Evolutionary conservation across 163 green algal genomes (phyloP).

Genomic region (Scenedesmus sp.): DNA sequence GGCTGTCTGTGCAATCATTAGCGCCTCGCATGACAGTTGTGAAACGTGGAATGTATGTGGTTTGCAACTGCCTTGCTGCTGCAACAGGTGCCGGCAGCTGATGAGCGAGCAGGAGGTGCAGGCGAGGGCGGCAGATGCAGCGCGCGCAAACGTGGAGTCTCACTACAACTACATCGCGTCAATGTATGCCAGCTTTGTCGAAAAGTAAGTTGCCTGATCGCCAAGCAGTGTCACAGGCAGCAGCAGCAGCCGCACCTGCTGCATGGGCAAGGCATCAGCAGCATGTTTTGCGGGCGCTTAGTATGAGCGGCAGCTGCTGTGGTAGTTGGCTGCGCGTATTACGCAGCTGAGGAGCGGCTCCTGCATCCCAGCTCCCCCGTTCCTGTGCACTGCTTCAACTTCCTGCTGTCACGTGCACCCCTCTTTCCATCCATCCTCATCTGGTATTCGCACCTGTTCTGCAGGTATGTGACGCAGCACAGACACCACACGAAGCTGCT

Average conservation of each 20-base stretch:
- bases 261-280: background rate
- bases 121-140: constrained; percentile 74
- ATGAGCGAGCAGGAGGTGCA: constrained; percentile 53
- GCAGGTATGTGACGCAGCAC: constrained; percentile 71
- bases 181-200: constrained; percentile 77
- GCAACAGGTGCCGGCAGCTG: constrained; percentile 74
- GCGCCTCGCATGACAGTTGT: background rate
- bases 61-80: background rate
- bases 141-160: constrained; percentile 86
- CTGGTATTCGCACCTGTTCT: background rate
- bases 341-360: too few relatives aligned
- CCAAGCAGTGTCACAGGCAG: background rate
- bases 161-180: constrained; percentile 88
- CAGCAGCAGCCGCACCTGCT: background rate
- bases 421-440: background rate
- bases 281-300: background rate
- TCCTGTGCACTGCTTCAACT: too few relatives aligned
- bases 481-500: constrained; percentile 77
- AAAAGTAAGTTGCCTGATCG: constrained; percentile 51
- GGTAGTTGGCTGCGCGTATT: too few relatives aligned
- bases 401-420: background rate
- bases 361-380: too few relatives aligned
- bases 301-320: background rate
- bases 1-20: too few relatives aligned
- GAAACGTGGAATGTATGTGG: background rate